phyloP scores from a whole-genome alignment of 2,329 filamentous ascomycete genomes.

The Arachnomyces sp. region DNA sequence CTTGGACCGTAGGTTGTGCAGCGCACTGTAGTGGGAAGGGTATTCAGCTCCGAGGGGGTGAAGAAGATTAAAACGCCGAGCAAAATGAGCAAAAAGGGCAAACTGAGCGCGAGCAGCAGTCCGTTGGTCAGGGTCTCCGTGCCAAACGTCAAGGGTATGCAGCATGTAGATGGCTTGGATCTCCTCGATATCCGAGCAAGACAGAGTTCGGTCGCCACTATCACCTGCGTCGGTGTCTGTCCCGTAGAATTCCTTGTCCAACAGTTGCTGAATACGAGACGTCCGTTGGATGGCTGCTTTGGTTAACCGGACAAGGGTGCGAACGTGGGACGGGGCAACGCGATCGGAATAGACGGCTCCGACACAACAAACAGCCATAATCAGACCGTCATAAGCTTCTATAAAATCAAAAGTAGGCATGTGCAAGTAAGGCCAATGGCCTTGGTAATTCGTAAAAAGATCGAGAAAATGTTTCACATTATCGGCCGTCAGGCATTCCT shows the following conservation, averaged over 20 bases:
- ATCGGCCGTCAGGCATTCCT: slow-evolving; percentile 53
- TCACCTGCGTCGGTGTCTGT: background rate
- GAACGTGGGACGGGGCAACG: slow-evolving; percentile 52
- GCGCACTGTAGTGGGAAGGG: slow-evolving; percentile 46
- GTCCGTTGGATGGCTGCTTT: slow-evolving; percentile 35
- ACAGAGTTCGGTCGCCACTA: slow-evolving; percentile 6
- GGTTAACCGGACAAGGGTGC: slow-evolving; percentile 59
- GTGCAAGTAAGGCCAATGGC: slow-evolving; percentile 65
- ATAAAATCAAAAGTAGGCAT: slow-evolving; percentile 61
- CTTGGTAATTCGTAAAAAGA: slow-evolving; percentile 63
- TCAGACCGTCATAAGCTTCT: slow-evolving; percentile 57
- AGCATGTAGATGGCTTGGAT: slow-evolving; percentile 59
- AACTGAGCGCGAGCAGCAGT: slow-evolving; percentile 54
- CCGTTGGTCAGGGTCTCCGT: slow-evolving; percentile 58
- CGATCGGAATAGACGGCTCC: slow-evolving; percentile 66
- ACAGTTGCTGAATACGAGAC: slow-evolving; percentile 15
- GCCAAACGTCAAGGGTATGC: slow-evolving; percentile 58
- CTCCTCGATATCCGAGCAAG: slow-evolving; percentile 49
- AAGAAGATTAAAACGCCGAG: slow-evolving; percentile 50
- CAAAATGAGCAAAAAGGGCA: slow-evolving; percentile 48
- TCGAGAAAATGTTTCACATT: slow-evolving; percentile 64
- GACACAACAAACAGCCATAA: slow-evolving; percentile 62
- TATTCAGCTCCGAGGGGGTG: slow-evolving; percentile 42
- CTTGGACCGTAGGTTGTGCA: slow-evolving; percentile 50
- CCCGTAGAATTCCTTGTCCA: slow-evolving; percentile 4